Evolutionary conservation across 257 asterid genomes (phyloP).

Genomic region (Solanum piurae): DNA sequence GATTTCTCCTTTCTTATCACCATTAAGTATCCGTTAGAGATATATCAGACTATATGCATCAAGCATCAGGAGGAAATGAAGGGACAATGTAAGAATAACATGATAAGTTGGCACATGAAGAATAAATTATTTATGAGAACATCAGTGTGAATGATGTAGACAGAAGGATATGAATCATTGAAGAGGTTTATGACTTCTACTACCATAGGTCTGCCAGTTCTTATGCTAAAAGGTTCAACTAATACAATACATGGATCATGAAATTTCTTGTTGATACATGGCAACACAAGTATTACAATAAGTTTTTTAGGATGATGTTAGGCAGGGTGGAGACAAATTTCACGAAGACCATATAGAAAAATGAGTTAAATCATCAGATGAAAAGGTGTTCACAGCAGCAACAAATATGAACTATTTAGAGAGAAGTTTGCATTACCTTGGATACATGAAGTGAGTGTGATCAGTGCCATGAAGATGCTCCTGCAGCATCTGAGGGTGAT

Average conservation of each 20-base stretch:
- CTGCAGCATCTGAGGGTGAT: conserved; percentile 99
- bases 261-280: background rate
- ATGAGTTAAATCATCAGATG: background rate
- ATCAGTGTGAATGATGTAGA: background rate
- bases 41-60: background rate
- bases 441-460: conserved; percentile 92
- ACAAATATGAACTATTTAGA: background rate
- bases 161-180: background rate
- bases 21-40: background rate
- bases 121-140: background rate
- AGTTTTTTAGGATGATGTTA: background rate
- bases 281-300: background rate
- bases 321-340: background rate
- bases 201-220: background rate
- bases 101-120: background rate
- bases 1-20: background rate
- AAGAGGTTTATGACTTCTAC: background rate
- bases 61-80: background rate
- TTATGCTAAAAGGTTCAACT: background rate
- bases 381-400: background rate
- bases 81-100: background rate
- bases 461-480: conserved; percentile 86
- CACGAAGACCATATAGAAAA: background rate
- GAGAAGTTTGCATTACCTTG: conserved; percentile 56
- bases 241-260: background rate